These are phyloP conservation scores for Lolium perenne DNA, from an alignment of 176 grass and related monocot species.

Conservation along the genomic window DNA sequence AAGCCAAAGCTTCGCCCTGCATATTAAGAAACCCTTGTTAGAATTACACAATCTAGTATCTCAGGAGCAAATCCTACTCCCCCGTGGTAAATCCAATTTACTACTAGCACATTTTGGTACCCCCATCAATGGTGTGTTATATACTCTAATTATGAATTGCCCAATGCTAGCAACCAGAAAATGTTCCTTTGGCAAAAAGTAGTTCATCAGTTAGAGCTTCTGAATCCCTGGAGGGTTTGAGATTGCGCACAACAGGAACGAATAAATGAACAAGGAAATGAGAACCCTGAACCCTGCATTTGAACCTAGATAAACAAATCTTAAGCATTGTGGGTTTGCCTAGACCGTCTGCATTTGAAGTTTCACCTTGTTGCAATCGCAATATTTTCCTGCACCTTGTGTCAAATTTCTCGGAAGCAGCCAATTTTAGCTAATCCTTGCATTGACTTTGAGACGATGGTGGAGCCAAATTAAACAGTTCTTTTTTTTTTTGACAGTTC, in stretches of 20 bases:
- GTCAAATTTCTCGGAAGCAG: constrained; percentile 1
- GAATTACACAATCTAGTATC: background rate
- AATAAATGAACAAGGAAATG: constrained; percentile 5
- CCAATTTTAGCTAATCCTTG: background rate
- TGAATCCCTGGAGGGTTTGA: background rate
- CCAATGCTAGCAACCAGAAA: background rate
- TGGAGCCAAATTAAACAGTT: background rate
- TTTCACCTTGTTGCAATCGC: background rate
- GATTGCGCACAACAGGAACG: background rate
- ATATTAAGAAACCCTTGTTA: constrained; percentile 34
- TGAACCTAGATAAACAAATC: background rate
- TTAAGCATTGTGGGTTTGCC: background rate
- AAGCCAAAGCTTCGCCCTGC: constrained; percentile 94
- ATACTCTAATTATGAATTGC: background rate
- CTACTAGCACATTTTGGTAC: background rate
- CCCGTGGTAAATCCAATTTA: background rate
- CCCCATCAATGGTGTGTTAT: background rate
- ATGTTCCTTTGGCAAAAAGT: background rate
- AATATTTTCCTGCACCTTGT: background rate
- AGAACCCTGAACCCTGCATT: background rate
- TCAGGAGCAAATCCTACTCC: background rate
- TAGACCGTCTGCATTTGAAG: background rate
- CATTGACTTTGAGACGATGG: background rate
- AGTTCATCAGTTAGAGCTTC: background rate
- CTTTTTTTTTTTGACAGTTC: background rate